Conservation (phyloP, 2,329 filamentous ascomycete genomes). For the Neurospora sp. region DNA sequence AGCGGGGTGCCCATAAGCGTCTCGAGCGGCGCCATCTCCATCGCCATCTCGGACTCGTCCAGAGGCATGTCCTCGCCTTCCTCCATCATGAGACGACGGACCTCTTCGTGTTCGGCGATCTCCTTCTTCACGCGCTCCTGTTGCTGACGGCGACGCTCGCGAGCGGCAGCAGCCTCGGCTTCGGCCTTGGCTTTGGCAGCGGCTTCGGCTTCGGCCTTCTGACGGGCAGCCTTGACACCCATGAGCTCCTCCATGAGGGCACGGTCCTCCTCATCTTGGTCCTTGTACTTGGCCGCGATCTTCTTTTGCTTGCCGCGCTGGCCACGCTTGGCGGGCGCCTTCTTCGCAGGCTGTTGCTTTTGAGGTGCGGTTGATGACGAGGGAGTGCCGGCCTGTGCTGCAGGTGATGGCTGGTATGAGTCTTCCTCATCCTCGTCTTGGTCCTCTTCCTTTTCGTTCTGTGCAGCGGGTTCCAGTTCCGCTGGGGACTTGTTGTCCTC, state of each 20-base stretch:
- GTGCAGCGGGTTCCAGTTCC: constrained; percentile 18
- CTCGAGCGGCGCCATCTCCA: constrained; percentile 50
- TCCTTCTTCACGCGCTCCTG: constrained; percentile 68
- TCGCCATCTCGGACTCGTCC: constrained; percentile 46
- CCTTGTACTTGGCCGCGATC: constrained; percentile 76
- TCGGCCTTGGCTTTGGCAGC: constrained; percentile 59
- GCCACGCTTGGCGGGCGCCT: constrained; percentile 51
- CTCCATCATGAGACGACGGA: constrained; percentile 48
- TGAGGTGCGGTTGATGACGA: constrained; percentile 18
- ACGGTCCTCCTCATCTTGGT: constrained; percentile 92
- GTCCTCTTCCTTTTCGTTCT: constrained; percentile 23
- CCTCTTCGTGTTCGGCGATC: constrained; percentile 67
- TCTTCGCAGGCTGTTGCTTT: constrained; percentile 27
- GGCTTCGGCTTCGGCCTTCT: constrained; percentile 59
- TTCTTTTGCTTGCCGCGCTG: constrained; percentile 80
- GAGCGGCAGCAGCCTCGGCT: constrained; percentile 60
- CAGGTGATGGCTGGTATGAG: constrained; percentile 22
- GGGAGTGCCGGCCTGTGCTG: constrained; percentile 16
- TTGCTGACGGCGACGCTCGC: constrained; percentile 67
- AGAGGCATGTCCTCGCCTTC: constrained; percentile 44
- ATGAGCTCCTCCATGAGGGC: constrained; percentile 74
- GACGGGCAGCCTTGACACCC: constrained; percentile 59
- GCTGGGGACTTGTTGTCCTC: constrained; percentile 17
- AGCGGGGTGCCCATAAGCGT: constrained; percentile 67
- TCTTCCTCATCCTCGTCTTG: constrained; percentile 19